These are phyloP conservation scores for Camelina hispida DNA, from an alignment of 345 rosid genomes.

Conservation along the genomic window DNA sequence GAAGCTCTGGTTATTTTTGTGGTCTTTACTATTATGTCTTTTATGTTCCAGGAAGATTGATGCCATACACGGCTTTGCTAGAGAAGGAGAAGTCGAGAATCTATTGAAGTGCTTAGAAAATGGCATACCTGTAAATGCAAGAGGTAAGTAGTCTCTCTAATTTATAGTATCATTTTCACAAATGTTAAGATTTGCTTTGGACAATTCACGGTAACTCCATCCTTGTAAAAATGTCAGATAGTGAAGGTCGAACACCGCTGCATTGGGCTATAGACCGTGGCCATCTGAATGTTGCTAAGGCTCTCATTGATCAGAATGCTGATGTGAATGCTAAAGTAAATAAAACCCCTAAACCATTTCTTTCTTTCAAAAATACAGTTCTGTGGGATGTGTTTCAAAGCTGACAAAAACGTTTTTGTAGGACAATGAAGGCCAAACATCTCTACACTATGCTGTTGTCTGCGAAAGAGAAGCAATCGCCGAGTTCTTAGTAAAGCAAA, in stretches of 20 bases:
- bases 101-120: constrained; percentile 68
- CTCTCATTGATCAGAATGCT: constrained; percentile 65
- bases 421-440: constrained; percentile 96
- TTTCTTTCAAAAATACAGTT: too few relatives aligned
- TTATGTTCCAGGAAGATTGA: constrained; percentile 72
- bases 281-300: constrained; percentile 57
- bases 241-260: constrained; percentile 89
- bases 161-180: background rate
- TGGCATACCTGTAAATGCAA: constrained; percentile 71
- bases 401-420: constrained; percentile 34
- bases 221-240: constrained; percentile 55
- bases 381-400: background rate
- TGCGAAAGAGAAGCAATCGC: constrained; percentile 88
- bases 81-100: constrained; percentile 87
- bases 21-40: background rate
- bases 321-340: constrained; percentile 81
- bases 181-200: background rate
- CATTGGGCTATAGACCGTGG: constrained; percentile 99
- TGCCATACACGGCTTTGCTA: constrained; percentile 85
- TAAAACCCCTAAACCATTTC: background rate
- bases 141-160: constrained; percentile 55
- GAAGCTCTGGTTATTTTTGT: constrained; percentile 9
- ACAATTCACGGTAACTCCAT: background rate
- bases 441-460: constrained; percentile 86
- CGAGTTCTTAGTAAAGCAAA: constrained; percentile 72